Evolutionary conservation across 768 basidiomycete genomes (phyloP).

Genomic region (Suillus bovinus): DNA sequence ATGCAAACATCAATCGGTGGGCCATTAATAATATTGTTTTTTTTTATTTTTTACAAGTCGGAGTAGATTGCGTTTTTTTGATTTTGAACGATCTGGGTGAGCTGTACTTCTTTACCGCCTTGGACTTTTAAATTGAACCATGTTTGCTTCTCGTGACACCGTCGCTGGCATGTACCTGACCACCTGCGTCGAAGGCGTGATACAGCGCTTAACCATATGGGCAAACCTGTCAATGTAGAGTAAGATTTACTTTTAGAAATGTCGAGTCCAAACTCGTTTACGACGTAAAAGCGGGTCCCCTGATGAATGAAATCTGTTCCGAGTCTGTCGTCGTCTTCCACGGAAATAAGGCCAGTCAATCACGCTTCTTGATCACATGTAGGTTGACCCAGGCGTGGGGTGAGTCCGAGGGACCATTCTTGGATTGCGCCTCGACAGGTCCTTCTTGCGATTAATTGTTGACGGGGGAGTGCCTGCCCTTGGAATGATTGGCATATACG

Average conservation of each 20-base stretch:
- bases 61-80: constrained; percentile 10
- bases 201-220: not conserved
- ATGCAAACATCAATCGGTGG: constrained; percentile 1
- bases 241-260: no score
- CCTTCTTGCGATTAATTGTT: constrained; percentile 9
- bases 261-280: not conserved
- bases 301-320: constrained; percentile 1
- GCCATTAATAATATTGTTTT: not conserved
- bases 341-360: no score
- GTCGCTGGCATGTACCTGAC: constrained; percentile 2
- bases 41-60: not conserved
- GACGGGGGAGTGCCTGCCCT: constrained; percentile 5
- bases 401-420: no score
- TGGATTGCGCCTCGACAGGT: not conserved
- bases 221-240: no score
- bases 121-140: not conserved
- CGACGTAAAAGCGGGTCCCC: constrained; percentile 1
- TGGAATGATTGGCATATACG: constrained; percentile 2
- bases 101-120: constrained; percentile 5
- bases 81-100: constrained; percentile 6
- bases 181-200: not conserved
- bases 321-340: not conserved
- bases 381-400: no score
- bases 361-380: no score
- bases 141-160: constrained; percentile 1